Base-by-base conservation (phyloP, 306 rosid genomes). In the Prunus mira region DNA sequence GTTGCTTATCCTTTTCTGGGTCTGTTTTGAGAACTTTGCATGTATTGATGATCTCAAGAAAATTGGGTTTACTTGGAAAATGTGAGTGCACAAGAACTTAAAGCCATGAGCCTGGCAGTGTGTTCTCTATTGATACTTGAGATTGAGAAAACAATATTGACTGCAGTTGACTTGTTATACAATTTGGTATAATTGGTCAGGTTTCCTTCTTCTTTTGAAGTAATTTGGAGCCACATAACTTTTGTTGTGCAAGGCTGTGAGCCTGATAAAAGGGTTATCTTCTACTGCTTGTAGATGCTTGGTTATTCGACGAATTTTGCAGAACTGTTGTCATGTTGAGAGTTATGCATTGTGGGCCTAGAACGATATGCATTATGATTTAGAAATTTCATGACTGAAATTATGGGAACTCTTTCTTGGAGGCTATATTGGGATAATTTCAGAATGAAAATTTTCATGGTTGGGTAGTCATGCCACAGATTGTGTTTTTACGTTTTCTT, bases 1-100 rank as follows among this genome's bases (percentile, higher is more conserved):
- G n/a, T 46, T 49, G 76, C 27, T 50, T 57, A 9, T 64, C 67
- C 73, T 85, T 24, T 38, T 77, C 65, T 75, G 72, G 76, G 76
- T 79, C 9, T 80, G 74, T 81, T 67, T 54, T 45, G 52, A 52
- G 5, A 41, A 32, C 15, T 32, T 19, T 72, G 22, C 52, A 2
- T 72, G 9, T 62, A 61, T 73, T 46, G 67, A 41, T 58, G 56
- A 43, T 73, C 46, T 19, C 20, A 22, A 45, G 67, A 43, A 15
- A 43, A 18, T 68, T 10, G 47, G 5, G 41, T 24, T 47, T 38
- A 17, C 56, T 47, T 68, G 12, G 34, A 20, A 46, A 52, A 52
- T 19, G 50, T 65, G 45, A 38, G 24, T 65, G 69, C 69, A 18
- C 24, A 38, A 32, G 49, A 65, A 65, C 24, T 19, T 18, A 65